phyloP scores from a whole-genome alignment of 768 basidiomycete genomes.

The Pleurotus sapidus region DNA sequence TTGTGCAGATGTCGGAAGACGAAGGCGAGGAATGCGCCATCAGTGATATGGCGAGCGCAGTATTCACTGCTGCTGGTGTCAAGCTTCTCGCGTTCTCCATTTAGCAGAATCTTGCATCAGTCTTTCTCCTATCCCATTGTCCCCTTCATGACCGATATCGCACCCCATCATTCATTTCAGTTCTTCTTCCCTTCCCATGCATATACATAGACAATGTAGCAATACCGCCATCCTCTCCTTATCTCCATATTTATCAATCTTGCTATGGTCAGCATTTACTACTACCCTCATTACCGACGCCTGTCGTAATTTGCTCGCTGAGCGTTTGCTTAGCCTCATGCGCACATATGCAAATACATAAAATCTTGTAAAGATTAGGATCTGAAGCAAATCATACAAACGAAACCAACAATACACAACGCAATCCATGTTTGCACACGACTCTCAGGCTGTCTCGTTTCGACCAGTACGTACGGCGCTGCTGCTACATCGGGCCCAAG shows the following conservation, averaged over 20 bases:
- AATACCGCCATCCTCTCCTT: too few species aligned
- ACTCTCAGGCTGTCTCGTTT: neutral
- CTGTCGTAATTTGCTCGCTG: too few species aligned
- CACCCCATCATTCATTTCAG: too few species aligned
- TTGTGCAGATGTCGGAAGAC: conserved; percentile 1
- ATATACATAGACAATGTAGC: too few species aligned
- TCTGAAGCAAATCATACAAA: neutral
- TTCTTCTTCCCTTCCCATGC: too few species aligned
- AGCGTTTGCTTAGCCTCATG: too few species aligned
- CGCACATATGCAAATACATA: too few species aligned
- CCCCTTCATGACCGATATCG: too few species aligned
- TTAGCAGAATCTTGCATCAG: neutral
- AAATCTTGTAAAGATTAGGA: neutral
- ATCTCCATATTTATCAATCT: too few species aligned
- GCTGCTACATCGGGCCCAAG: neutral
- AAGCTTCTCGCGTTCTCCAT: conserved; percentile 7
- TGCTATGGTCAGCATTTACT: too few species aligned
- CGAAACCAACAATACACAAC: neutral
- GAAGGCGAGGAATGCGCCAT: conserved; percentile 1
- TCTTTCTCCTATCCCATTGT: too few species aligned
- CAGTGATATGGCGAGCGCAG: conserved; percentile 6
- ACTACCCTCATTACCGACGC: too few species aligned
- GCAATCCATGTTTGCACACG: neutral
- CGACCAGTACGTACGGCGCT: neutral
- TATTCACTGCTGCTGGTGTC: conserved; percentile 1